Evolutionary conservation across 2,329 filamentous ascomycete species (phyloP).

Genomic region (Colletotrichum orchidophilum): DNA sequence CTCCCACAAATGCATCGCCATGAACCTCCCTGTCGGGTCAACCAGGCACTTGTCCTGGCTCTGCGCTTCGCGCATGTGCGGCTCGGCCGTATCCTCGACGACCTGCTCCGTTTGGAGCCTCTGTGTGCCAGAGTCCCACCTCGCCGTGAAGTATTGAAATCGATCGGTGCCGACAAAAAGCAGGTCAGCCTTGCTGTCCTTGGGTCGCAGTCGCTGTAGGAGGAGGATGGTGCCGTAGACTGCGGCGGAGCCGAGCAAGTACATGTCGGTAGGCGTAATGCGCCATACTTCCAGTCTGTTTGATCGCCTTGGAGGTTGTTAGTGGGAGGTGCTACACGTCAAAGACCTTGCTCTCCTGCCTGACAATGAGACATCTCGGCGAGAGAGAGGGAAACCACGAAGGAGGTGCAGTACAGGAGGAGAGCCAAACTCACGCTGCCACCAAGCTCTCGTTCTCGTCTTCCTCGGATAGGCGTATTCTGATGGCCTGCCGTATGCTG

Average conservation of each 20-base stretch:
- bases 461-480: conserved; percentile 74
- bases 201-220: conserved; percentile 81
- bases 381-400: neutral
- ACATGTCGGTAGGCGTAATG: conserved; percentile 70
- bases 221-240: conserved; percentile 90
- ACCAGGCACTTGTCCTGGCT: conserved; percentile 85
- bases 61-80: conserved; percentile 78
- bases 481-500: conserved; percentile 89
- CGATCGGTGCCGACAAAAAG: conserved; percentile 93
- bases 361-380: neutral
- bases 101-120: conserved; percentile 61
- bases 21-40: conserved; percentile 76
- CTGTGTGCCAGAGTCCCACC: conserved; percentile 74
- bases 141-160: conserved; percentile 89
- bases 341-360: neutral
- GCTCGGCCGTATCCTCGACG: conserved; percentile 64
- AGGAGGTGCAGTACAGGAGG: conserved; percentile 6
- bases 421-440: conserved; percentile 75
- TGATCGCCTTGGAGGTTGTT: conserved; percentile 69
- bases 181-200: conserved; percentile 79
- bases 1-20: conserved; percentile 69
- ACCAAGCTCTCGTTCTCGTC: conserved; percentile 78
- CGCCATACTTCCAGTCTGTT: conserved; percentile 89
- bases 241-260: conserved; percentile 72
- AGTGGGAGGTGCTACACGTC: conserved; percentile 37